Evolutionary conservation across 2,329 filamentous ascomycete species (phyloP).

Genomic region (Trichophyton benhamiae): DNA sequence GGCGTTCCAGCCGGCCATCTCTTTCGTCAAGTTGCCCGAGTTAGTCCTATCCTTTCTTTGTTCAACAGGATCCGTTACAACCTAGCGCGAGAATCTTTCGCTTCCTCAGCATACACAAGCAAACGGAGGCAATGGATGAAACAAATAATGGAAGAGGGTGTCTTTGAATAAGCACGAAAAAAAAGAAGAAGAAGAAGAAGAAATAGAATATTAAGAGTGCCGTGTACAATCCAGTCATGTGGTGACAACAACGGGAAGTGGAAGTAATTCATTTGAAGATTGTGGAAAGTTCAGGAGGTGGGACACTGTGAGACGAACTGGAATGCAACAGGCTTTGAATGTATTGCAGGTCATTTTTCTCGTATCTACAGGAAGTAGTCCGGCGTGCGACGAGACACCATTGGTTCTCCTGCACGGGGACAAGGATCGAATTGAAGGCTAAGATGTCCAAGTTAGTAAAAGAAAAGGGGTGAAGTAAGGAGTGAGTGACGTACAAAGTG

Average conservation of each 20-base stretch:
- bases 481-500: slow-evolving; percentile 65
- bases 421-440: slow-evolving; percentile 99
- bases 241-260: not conserved
- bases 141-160: not conserved
- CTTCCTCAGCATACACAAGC: not conserved
- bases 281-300: not conserved
- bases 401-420: slow-evolving; percentile 90
- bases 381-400: slow-evolving; percentile 93
- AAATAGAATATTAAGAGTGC: not conserved
- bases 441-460: slow-evolving; percentile 7
- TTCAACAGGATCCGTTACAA: not conserved
- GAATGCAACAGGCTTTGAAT: not conserved
- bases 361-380: slow-evolving; percentile 85
- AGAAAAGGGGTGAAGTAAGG: not conserved
- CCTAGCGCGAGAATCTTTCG: not conserved
- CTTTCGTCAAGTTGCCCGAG: not conserved
- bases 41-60: not conserved
- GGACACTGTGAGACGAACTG: not conserved
- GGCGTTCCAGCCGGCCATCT: not conserved
- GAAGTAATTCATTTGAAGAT: slow-evolving; percentile 1
- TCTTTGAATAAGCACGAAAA: not conserved
- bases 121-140: not conserved
- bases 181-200: not conserved
- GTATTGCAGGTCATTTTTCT: not conserved
- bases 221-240: not conserved